Evolutionary conservation across 2,329 filamentous ascomycete species (phyloP).

Genomic region (Aspergillus spinulosporus): DNA sequence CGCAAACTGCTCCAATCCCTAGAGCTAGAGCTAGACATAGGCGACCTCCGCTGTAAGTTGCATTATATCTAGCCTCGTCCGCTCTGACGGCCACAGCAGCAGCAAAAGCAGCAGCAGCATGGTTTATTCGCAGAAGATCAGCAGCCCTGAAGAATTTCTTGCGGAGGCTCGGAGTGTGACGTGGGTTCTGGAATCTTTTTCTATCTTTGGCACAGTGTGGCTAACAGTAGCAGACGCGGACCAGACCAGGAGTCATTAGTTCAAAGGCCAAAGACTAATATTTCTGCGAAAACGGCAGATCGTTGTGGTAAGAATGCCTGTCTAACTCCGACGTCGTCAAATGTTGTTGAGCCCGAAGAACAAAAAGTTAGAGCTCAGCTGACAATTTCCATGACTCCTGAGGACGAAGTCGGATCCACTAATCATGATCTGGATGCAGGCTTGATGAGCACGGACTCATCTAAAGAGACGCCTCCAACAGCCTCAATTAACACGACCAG

Average conservation of each 20-base stretch:
- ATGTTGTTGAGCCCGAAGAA: neutral
- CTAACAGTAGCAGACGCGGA: slow-evolving; percentile 11
- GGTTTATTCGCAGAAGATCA: slow-evolving; percentile 14
- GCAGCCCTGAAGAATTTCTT: slow-evolving; percentile 22
- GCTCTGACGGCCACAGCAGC: slow-evolving; percentile 4
- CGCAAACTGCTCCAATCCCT: slow-evolving; percentile 3
- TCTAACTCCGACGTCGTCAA: neutral
- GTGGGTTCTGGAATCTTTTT: slow-evolving; percentile 1
- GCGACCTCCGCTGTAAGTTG: slow-evolving; percentile 24
- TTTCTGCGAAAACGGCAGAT: neutral
- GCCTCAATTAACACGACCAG: neutral
- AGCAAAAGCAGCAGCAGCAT: slow-evolving; percentile 11
- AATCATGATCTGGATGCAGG: neutral
- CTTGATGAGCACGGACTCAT: neutral
- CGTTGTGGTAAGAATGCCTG: neutral
- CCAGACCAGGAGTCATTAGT: neutral
- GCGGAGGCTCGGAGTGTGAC: slow-evolving; percentile 15
- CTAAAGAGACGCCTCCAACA: neutral
- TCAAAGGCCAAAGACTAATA: neutral
- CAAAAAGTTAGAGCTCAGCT: neutral
- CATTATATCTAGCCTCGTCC: neutral
- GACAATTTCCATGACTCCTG: neutral
- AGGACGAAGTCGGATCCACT: neutral
- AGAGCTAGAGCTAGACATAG: slow-evolving; percentile 10
- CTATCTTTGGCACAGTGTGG: neutral